Percentiles rank a stretch among this genome's conserved stretches.
Evolutionary conservation across 148 eudicot species (phyloP).

Genomic region (Spergularia marina): DNA sequence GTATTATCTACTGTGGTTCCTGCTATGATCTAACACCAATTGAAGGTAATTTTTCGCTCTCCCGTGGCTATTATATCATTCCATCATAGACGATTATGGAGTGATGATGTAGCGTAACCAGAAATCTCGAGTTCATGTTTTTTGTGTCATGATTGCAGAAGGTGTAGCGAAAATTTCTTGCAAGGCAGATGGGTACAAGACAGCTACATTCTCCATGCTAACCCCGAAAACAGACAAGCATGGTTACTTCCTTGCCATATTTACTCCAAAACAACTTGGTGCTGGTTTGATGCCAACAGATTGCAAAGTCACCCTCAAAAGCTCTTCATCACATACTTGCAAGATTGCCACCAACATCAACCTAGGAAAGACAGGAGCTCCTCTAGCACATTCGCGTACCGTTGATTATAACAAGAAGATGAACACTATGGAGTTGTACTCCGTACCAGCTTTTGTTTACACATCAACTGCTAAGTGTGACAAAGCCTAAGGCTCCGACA

Average conservation of each 20-base stretch:
- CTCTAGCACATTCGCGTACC: background rate
- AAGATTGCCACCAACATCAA: slow-evolving; percentile 22
- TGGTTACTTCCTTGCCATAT: slow-evolving; percentile 20
- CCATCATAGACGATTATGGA: no score
- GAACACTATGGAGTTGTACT: slow-evolving; percentile 17
- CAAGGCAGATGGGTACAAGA: background rate
- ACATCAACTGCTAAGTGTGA: slow-evolving; percentile 1
- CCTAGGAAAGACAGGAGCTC: slow-evolving; percentile 17
- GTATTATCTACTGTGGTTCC: slow-evolving; percentile 4
- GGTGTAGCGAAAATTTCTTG: slow-evolving; percentile 14
- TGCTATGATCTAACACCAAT: slow-evolving; percentile 1
- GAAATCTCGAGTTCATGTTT: background rate
- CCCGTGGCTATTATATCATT: background rate
- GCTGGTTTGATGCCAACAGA: slow-evolving; percentile 9
- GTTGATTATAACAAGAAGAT: background rate
- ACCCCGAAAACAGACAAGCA: slow-evolving; percentile 13
- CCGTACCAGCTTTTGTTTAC: slow-evolving; percentile 20
- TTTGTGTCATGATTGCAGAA: background rate
- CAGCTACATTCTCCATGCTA: background rate
- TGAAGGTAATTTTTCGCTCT: background rate
- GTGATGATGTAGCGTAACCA: background rate
- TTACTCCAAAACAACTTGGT: slow-evolving; percentile 20
- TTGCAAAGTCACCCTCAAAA: slow-evolving; percentile 20
- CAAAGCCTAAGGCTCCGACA: background rate
- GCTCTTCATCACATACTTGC: slow-evolving; percentile 25